A percentile compares a stretch with the other conserved stretches of the same genome.
These are phyloP conservation scores for Aspergillus tamarii DNA, from an alignment of 2,329 filamentous ascomycete species.

Conservation along the genomic window DNA sequence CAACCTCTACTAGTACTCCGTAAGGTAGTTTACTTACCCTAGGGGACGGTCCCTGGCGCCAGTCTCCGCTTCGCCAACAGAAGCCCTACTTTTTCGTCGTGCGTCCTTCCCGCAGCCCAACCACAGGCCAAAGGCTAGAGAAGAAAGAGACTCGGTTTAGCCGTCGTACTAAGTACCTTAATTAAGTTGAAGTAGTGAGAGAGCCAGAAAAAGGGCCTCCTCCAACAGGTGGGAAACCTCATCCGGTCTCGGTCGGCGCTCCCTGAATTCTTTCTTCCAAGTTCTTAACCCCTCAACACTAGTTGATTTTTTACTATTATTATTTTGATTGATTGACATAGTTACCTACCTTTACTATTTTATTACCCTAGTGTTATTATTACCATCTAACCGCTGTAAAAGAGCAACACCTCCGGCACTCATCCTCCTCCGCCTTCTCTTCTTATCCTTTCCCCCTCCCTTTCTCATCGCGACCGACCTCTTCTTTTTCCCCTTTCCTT, in stretches of 20 bases:
- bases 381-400: constrained; percentile 21
- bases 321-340: constrained; percentile 20
- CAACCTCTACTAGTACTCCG: too few species aligned
- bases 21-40: background rate
- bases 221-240: constrained; percentile 12
- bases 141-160: constrained; percentile 5
- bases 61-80: constrained; percentile 22
- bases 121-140: constrained; percentile 17
- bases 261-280: constrained; percentile 26
- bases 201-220: constrained; percentile 2
- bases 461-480: constrained; percentile 21
- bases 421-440: constrained; percentile 29
- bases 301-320: constrained; percentile 12
- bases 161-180: constrained; percentile 8
- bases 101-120: constrained; percentile 19
- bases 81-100: constrained; percentile 22
- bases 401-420: constrained; percentile 27
- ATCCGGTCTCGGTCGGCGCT: constrained; percentile 25
- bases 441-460: constrained; percentile 24
- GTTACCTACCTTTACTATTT: constrained; percentile 11
- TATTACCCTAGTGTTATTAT: constrained; percentile 11
- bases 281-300: constrained; percentile 16
- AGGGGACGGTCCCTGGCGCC: constrained; percentile 25
- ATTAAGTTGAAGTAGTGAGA: constrained; percentile 8
- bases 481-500: constrained; percentile 15